phyloP scores from a whole-genome alignment of 305 asterid species.

The Striga hermonthica region DNA sequence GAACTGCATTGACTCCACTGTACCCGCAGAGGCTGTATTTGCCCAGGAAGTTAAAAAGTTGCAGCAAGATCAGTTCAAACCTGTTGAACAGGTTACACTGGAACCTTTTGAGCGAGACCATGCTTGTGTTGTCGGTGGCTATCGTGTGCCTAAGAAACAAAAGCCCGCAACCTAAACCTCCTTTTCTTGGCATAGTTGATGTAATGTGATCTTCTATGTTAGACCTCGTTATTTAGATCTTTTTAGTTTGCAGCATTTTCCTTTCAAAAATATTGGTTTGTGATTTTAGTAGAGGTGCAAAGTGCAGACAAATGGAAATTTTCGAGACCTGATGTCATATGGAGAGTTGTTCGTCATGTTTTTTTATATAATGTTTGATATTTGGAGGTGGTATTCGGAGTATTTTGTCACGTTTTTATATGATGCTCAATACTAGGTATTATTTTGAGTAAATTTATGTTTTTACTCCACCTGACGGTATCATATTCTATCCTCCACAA shows the following conservation, averaged over 20 bases:
- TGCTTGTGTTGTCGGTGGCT: constrained; percentile 90
- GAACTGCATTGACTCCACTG: constrained; percentile 84
- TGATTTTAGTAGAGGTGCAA: too few species aligned
- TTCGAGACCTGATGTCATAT: too few species aligned
- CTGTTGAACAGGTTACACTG: constrained; percentile 75
- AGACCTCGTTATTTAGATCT: constrained; percentile 4
- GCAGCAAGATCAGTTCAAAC: constrained; percentile 79
- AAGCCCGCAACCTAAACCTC: constrained; percentile 40
- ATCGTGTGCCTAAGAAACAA: constrained; percentile 69
- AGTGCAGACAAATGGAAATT: too few species aligned
- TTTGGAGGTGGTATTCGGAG: too few species aligned
- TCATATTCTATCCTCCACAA: too few species aligned
- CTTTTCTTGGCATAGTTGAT: background rate
- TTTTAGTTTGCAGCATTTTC: background rate
- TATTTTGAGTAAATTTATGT: too few species aligned
- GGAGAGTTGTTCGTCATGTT: too few species aligned
- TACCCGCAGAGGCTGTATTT: constrained; percentile 81
- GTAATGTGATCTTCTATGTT: background rate
- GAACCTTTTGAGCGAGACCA: constrained; percentile 93
- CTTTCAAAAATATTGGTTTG: too few species aligned
- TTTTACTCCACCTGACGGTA: too few species aligned
- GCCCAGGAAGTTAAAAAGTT: constrained; percentile 80
- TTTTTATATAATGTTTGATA: too few species aligned
- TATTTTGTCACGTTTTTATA: too few species aligned
- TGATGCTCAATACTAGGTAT: too few species aligned